Base-by-base conservation (phyloP, 768 basidiomycete genomes). In the Psilocybe subaeruginosa region DNA sequence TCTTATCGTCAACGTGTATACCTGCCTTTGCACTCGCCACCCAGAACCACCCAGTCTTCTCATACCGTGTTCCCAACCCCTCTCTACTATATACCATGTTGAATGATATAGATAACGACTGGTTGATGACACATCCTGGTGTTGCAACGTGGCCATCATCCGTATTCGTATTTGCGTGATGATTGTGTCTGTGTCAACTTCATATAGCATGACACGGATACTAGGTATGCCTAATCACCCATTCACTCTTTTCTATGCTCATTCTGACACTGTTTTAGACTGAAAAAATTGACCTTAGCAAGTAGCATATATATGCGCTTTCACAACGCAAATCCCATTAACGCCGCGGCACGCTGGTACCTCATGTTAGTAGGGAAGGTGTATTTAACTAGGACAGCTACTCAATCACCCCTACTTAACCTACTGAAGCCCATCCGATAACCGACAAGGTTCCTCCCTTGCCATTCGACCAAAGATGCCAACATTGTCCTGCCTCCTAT, bases 351-450 rank as follows among this genome's bases (percentile, higher is more conserved):
- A 65, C 47, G 58, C 57, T 59, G 53, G 35, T 56, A 56, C 60
- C 64, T 58, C 64, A 62, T 65, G 64, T 61, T 57, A 55, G 62
- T 62, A 59, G 29, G 43, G 41, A 33, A 39, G 33, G 39, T 45
- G n/a, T 62, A 65, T 65, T 53, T 61, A 65, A 59, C 52, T 29
- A 39, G 46, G 56, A 31, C 31, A 33, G 51, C 23, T 17, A 56
- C 29, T 54, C 48, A 51, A 47, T 53, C 54, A 16, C 29, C 54
- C 19, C 50, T 33, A 8, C 16, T 43, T 54, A 31, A 37, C 49
- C 53, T 37, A 8, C 17, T 54, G 43, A 17, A 54, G 29, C 49
- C 39, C 23, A 23, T 2, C 23, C 2, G 23, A 23, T 23, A 33
- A 11, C 41, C 17, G 14, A n/a, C 37, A 19, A 23, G 27, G 30